Conservation (phyloP, 805 yeast genomes). For the Saturnispora galanensis region DNA sequence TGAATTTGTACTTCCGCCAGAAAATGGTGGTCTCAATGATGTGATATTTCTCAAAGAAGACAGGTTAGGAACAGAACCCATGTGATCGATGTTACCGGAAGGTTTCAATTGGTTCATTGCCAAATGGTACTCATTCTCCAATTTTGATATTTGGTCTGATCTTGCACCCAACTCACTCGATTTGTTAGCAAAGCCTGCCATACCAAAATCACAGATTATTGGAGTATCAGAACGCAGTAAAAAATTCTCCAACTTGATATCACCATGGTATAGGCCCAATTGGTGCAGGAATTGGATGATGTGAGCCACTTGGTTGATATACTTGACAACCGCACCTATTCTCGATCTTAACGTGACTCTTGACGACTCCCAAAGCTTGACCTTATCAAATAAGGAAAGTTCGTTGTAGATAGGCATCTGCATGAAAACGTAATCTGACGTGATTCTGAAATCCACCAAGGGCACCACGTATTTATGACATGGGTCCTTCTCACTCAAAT, state of each 20-base stretch:
- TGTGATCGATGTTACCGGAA: not conserved
- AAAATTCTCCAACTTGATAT: constrained; percentile 74
- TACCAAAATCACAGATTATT: constrained; percentile 82
- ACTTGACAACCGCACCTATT: constrained; percentile 23
- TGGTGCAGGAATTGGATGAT: constrained; percentile 58
- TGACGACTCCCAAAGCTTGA: constrained; percentile 48
- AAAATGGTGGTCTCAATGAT: not conserved
- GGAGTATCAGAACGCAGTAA: constrained; percentile 43
- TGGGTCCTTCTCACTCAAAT: constrained; percentile 2
- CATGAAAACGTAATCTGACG: constrained; percentile 52
- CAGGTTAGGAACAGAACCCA: constrained; percentile 2
- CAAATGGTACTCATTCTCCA: not conserved
- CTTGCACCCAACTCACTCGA: not conserved
- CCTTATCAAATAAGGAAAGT: constrained; percentile 76
- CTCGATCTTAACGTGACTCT: constrained; percentile 11
- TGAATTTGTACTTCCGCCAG: constrained; percentile 4
- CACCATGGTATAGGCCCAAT: constrained; percentile 67
- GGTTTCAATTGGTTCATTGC: not conserved
- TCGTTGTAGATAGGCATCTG: constrained; percentile 58
- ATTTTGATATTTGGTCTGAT: not conserved
- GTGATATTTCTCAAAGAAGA: not conserved
- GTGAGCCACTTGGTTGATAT: constrained; percentile 42
- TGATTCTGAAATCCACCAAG: constrained; percentile 50
- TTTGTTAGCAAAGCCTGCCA: constrained; percentile 34
- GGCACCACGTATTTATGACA: constrained; percentile 59